Evolutionary conservation across 108 stramenopile species (phyloP), one percentile per base, ranked within the genome.

Genomic region (Heterococcus sp.): DNA sequence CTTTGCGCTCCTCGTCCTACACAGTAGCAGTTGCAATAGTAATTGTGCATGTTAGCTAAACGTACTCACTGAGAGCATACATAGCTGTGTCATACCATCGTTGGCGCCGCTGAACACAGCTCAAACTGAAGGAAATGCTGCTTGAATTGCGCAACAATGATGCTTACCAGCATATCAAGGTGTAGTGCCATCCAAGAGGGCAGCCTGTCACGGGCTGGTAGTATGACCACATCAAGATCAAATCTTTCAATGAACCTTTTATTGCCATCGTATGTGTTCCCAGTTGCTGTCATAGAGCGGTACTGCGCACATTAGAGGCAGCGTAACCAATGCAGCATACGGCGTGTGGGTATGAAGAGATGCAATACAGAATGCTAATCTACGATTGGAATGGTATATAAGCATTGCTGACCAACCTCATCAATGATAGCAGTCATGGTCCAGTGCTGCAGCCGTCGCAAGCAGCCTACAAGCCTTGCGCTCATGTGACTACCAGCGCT

Each of bases 391-490:
- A 58, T 58, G 38, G 30, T 29, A 36, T 71, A 38, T 32, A 30
- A 1, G 27, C 26, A 34, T 31, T 2, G 1, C 65, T 35, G 21
- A 68, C 75, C 3, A 21, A 69, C 77, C 77, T 78, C 77, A 37
- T 78, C 77, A 26, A 70, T 69, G 32, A 78, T 78, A 26, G 77
- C 77, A 21, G 35, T 37, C 40, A 71, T 35, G 27, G 70, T 71
- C 77, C 77, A 78, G 70, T 78, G 77, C 70, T 78, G 77, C 46
- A 78, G 70, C 5, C 77, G 69, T 37, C 77, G 77, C 30, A 78
- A 70, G n/a, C 77, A 78, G 37, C 77, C 77, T 11, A 78, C 35
- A 29, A 78, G 58, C 36, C 77, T 63, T 31, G 77, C 65, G n/a
- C 66, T 36, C 37, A 70, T 58, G 69, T 66, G 66, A 31, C 58